Evolutionary conservation across 2,329 filamentous ascomycete genomes (phyloP), one percentile per base, ranked within the genome.

Genomic region (Lecanicillium sp.): DNA sequence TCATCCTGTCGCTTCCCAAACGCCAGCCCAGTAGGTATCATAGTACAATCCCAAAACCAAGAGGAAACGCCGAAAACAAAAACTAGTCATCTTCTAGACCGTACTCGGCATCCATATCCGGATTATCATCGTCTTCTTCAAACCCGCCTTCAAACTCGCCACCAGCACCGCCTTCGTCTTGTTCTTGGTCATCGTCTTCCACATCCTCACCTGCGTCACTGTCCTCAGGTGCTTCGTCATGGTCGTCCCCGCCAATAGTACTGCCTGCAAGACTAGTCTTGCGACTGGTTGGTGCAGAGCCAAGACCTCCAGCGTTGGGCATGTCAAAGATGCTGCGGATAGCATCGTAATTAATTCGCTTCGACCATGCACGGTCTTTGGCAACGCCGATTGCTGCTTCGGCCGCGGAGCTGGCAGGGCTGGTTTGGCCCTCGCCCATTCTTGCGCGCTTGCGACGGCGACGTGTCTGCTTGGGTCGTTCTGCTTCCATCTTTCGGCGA

Each of bases 281-380:
- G 36, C 63, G 62, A 41, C 70, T 74, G 28, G 66, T 71, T 1
- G 66, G 65, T 11, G 65, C 67, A 17, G 71, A 74, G 1, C 71
- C 72, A 1, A 70, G 64, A 0, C 67, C 68, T 2, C 54, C 58
- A 25, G 56, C 54, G 45, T 64, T 62, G 16, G 60, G 57, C 48
- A 62, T 57, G 48, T 72, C 68, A 44, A 80, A 80, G 17, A 81
- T 67, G 42, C 65, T 71, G 32, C 68, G 64, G 45, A 82, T 73
- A 28, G 71, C 73, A 38, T 75, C 72, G 57, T 86, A 87, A 49
- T 87, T 85, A 54, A 88, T 83, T 52, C 84, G 80, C 58, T 80
- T 83, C 45, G 79, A 85, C 60, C 79, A 83, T 1, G 73, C 74
- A 33, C 81, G 69, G 40, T 77, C 74, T 56, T 83, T 80, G 54